phyloP scores from a whole-genome alignment of 495 filamentous ascomycete species.

The Clohesyomyces aquaticus region DNA sequence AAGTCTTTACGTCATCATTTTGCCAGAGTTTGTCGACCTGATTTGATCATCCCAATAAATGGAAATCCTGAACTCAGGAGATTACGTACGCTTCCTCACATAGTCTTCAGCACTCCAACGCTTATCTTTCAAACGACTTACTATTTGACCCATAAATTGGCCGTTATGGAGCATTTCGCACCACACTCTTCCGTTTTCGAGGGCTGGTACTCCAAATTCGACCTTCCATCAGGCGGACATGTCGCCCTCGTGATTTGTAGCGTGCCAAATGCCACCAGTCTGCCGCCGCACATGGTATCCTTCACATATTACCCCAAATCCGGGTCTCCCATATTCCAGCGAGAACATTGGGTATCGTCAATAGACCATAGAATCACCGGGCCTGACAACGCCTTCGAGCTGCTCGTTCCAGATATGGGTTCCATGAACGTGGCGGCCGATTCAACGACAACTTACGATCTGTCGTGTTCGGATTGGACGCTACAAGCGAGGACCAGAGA shows the following conservation, averaged over 20 bases:
- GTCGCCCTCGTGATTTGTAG: conserved; percentile 47
- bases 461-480: conserved; percentile 40
- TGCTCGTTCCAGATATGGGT: conserved; percentile 43
- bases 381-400: conserved; percentile 40
- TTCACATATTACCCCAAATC: conserved; percentile 51
- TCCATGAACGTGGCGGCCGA: conserved; percentile 36
- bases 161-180: conserved; percentile 43
- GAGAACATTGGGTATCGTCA: conserved; percentile 42
- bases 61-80: too few relatives aligned
- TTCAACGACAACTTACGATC: conserved; percentile 41
- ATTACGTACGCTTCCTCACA: background rate
- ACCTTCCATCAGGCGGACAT: conserved; percentile 47
- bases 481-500: conserved; percentile 44
- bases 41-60: too few relatives aligned
- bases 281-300: conserved; percentile 50
- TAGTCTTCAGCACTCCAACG: background rate
- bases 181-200: conserved; percentile 52
- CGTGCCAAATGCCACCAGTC: conserved; percentile 42
- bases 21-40: conserved; percentile 10
- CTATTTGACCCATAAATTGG: too few relatives aligned
- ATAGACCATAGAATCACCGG: conserved; percentile 36
- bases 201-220: conserved; percentile 55
- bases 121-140: background rate
- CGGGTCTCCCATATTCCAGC: conserved; percentile 41
- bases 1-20: conserved; percentile 3